phyloP scores from a whole-genome alignment of 2,329 filamentous ascomycete species.

The Magnaporthiopsis poae region DNA sequence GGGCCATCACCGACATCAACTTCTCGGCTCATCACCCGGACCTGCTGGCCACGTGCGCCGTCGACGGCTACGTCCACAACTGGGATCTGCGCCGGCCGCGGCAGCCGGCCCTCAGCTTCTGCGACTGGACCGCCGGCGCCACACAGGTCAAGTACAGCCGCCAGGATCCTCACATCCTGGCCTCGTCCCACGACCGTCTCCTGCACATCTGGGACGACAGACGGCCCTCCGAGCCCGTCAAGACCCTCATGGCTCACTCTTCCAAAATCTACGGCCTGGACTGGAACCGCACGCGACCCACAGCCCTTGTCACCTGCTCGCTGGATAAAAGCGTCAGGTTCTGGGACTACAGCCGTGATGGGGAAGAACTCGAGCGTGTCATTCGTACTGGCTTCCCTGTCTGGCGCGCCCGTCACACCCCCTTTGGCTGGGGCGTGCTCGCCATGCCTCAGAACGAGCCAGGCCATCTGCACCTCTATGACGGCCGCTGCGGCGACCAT shows the following conservation, averaged over 20 bases:
- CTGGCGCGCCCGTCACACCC: conserved; percentile 83
- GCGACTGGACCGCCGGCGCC: conserved; percentile 86
- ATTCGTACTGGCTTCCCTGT: conserved; percentile 78
- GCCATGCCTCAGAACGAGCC: conserved; percentile 89
- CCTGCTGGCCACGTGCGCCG: conserved; percentile 76
- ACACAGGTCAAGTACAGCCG: conserved; percentile 94
- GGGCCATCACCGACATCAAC: conserved; percentile 92
- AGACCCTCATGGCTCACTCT: conserved; percentile 75
- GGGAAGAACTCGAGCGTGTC: conserved; percentile 56
- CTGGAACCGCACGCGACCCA: conserved; percentile 72
- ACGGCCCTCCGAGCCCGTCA: conserved; percentile 65
- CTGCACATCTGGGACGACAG: conserved; percentile 85
- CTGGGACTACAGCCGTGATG: conserved; percentile 57
- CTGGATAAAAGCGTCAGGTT: conserved; percentile 87
- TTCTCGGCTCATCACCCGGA: conserved; percentile 86
- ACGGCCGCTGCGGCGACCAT: conserved; percentile 42
- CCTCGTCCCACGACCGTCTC: conserved; percentile 81
- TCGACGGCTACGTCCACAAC: conserved; percentile 85
- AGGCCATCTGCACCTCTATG: conserved; percentile 75
- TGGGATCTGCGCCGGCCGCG: conserved; percentile 75
- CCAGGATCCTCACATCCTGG: conserved; percentile 74
- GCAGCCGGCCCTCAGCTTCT: conserved; percentile 69
- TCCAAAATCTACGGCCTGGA: conserved; percentile 94
- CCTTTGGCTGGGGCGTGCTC: conserved; percentile 74
- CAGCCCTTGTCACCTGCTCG: conserved; percentile 74